phyloP scores from a whole-genome alignment of 495 filamentous ascomycete genomes.

The Aspergillus sclerotioniger region DNA sequence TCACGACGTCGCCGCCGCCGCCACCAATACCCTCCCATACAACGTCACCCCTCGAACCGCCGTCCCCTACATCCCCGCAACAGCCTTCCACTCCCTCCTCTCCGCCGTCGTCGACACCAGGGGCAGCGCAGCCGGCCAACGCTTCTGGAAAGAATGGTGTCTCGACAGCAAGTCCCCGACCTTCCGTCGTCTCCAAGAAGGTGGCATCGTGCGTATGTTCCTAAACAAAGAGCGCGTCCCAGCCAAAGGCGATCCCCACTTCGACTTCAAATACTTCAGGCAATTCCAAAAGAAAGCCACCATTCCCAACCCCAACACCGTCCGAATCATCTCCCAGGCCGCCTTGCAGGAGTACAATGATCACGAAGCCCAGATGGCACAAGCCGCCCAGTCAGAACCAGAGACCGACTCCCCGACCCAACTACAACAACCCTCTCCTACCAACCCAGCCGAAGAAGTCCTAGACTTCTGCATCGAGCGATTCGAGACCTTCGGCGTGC shows the following conservation, averaged over 20 bases:
- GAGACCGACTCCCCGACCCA: neutral
- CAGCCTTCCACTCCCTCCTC: slow-evolving; percentile 49
- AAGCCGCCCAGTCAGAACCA: neutral
- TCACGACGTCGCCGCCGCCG: slow-evolving; percentile 18
- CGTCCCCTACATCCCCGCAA: slow-evolving; percentile 29
- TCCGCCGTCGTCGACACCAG: slow-evolving; percentile 45
- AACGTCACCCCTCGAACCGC: slow-evolving; percentile 14
- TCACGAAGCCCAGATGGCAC: too few species aligned
- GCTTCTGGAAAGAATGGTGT: slow-evolving; percentile 47
- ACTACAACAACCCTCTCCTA: neutral
- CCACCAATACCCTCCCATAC: slow-evolving; percentile 13
- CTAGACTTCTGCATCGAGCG: slow-evolving; percentile 39
- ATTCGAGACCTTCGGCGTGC: slow-evolving; percentile 32
- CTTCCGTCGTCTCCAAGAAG: slow-evolving; percentile 25
- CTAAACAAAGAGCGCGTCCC: slow-evolving; percentile 22
- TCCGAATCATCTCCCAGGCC: slow-evolving; percentile 40
- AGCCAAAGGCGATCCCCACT: slow-evolving; percentile 27
- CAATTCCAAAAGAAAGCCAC: slow-evolving; percentile 27
- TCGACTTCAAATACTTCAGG: slow-evolving; percentile 28
- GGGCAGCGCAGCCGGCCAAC: slow-evolving; percentile 41
- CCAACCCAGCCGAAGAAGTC: slow-evolving; percentile 19
- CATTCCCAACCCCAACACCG: slow-evolving; percentile 39
- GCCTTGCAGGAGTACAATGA: slow-evolving; percentile 34
- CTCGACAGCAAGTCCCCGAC: slow-evolving; percentile 23
- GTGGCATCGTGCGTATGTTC: slow-evolving; percentile 31